These are phyloP conservation scores for Castanea sativa DNA, from an alignment of 306 rosid species.

Conservation along the genomic window DNA sequence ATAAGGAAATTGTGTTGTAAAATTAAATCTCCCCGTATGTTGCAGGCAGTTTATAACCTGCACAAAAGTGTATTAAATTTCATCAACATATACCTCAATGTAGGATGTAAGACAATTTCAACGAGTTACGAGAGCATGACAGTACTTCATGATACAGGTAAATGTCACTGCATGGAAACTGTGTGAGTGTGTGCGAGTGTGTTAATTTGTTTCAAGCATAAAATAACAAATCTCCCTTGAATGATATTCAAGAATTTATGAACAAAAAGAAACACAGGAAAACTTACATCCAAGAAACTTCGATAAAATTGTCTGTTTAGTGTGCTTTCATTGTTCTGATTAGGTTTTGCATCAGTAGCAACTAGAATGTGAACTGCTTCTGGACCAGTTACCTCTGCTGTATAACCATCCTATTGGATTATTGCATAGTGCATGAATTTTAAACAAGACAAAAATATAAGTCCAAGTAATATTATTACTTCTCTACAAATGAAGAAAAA, in stretches of 20 bases:
- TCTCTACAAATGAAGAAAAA: background rate
- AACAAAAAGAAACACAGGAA: background rate
- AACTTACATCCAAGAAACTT: conserved; percentile 71
- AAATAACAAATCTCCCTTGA: too few relatives aligned
- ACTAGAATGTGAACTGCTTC: conserved; percentile 72
- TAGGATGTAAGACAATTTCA: too few relatives aligned
- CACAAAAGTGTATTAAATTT: background rate
- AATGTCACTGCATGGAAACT: too few relatives aligned
- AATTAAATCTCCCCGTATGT: conserved; percentile 69
- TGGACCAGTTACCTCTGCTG: conserved; percentile 53
- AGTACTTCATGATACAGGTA: too few relatives aligned
- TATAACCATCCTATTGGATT: conserved; percentile 80
- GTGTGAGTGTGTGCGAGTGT: too few relatives aligned
- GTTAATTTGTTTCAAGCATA: too few relatives aligned
- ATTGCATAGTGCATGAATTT: conserved; percentile 1
- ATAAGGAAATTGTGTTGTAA: conserved; percentile 73
- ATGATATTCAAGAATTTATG: background rate
- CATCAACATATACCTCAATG: background rate
- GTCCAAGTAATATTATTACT: background rate
- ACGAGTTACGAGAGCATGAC: too few relatives aligned
- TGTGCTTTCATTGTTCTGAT: conserved; percentile 40
- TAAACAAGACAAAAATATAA: background rate
- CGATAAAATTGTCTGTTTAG: conserved; percentile 67
- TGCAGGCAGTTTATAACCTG: conserved; percentile 48
- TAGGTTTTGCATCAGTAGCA: conserved; percentile 79